These are phyloP conservation scores for Ophiosphaerella narmari DNA, from an alignment of 2,329 filamentous ascomycete genomes.

Conservation along the genomic window DNA sequence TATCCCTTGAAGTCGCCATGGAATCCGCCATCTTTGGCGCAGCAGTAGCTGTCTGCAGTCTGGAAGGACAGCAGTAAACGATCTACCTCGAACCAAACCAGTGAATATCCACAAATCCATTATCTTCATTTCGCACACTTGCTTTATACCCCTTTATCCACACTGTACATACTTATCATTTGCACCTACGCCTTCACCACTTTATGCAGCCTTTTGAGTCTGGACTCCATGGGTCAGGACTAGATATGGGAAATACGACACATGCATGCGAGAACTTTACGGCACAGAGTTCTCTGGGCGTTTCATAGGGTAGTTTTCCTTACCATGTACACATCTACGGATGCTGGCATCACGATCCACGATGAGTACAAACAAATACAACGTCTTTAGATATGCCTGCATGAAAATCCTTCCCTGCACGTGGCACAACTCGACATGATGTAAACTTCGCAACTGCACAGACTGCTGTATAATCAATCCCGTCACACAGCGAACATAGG, in stretches of 20 bases:
- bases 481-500: too few species aligned
- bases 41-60: constrained; percentile 64
- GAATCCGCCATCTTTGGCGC: constrained; percentile 78
- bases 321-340: too few species aligned
- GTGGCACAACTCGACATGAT: too few species aligned
- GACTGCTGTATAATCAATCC: too few species aligned
- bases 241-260: neutral
- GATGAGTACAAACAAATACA: too few species aligned
- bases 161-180: constrained; percentile 1
- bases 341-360: too few species aligned
- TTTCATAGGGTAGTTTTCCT: neutral
- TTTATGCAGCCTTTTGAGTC: neutral
- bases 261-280: constrained; percentile 5
- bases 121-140: neutral
- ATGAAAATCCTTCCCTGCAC: too few species aligned
- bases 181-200: too few species aligned
- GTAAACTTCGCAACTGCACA: too few species aligned
- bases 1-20: constrained; percentile 69
- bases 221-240: neutral
- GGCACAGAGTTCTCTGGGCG: constrained; percentile 1
- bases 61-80: constrained; percentile 32
- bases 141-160: constrained; percentile 4
- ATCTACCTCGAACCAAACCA: neutral
- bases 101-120: too few species aligned
- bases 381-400: too few species aligned